phyloP scores from a whole-genome alignment of 148 eudicot genomes.

The Chenopodium quinoa region DNA sequence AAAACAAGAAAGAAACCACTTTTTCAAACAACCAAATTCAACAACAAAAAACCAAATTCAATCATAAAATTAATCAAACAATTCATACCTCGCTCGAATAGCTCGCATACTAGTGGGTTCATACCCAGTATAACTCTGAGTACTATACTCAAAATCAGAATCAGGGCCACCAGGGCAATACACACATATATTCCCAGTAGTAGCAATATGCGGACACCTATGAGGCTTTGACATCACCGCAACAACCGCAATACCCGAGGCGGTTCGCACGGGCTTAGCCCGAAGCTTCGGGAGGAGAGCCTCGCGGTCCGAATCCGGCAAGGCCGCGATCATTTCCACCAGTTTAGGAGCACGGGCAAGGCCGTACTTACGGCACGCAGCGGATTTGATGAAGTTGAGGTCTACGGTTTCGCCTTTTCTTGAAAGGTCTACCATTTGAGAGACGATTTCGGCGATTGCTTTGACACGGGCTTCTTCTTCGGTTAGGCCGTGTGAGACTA shows the following conservation, averaged over 20 bases:
- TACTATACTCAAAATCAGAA: constrained; percentile 97
- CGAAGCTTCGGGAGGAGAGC: constrained; percentile 70
- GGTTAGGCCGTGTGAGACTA: constrained; percentile 45
- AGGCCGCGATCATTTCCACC: constrained; percentile 94
- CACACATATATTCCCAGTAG: constrained; percentile 95
- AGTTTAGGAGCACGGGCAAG: constrained; percentile 86
- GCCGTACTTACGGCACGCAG: constrained; percentile 93
- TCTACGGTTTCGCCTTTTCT: constrained; percentile 69
- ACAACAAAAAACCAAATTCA: neutral
- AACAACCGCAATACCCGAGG: constrained; percentile 92
- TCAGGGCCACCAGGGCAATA: constrained; percentile 99
- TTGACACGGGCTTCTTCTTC: constrained; percentile 85
- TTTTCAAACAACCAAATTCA: neutral
- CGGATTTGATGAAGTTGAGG: constrained; percentile 79
- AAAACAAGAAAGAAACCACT: neutral
- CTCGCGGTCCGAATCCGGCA: constrained; percentile 76
- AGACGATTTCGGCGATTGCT: constrained; percentile 88
- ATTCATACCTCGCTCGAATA: constrained; percentile 76
- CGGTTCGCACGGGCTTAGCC: constrained; percentile 93
- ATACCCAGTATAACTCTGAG: constrained; percentile 94
- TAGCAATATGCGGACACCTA: constrained; percentile 93
- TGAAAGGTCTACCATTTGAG: constrained; percentile 69
- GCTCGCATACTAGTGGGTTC: constrained; percentile 99
- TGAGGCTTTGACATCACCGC: constrained; percentile 99
- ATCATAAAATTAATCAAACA: neutral